Evolutionary conservation across 257 asterid genomes (phyloP).

Genomic region (Salvia miltiorrhiza): DNA sequence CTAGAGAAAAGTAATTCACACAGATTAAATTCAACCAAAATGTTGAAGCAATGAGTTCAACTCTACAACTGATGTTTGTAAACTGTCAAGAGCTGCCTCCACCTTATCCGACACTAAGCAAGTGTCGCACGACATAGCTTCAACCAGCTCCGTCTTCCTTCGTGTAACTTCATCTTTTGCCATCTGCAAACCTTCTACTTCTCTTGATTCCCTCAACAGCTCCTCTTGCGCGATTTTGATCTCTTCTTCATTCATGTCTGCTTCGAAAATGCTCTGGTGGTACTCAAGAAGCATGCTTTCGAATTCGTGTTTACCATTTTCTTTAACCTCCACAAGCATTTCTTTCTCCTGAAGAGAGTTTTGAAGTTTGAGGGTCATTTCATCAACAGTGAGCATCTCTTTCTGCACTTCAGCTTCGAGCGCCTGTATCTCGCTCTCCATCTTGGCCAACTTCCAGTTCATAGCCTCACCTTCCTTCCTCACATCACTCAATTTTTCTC

Average conservation of each 20-base stretch:
- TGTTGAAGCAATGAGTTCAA: constrained; percentile 32
- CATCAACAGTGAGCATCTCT: constrained; percentile 31
- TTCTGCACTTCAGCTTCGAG: constrained; percentile 46
- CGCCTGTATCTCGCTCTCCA: constrained; percentile 39
- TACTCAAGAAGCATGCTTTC: constrained; percentile 60
- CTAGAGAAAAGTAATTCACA: neutral
- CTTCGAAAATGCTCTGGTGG: constrained; percentile 54
- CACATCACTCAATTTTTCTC: constrained; percentile 42
- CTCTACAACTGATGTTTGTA: constrained; percentile 46
- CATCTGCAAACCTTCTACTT: constrained; percentile 37
- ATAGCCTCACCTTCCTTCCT: constrained; percentile 52
- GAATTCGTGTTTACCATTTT: constrained; percentile 45
- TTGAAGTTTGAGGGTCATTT: constrained; percentile 46
- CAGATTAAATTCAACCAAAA: neutral
- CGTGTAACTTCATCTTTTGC: constrained; percentile 36
- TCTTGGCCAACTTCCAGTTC: constrained; percentile 39
- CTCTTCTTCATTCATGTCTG: constrained; percentile 63
- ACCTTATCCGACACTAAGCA: constrained; percentile 54
- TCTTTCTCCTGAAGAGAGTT: constrained; percentile 49
- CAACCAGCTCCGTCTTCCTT: constrained; percentile 45
- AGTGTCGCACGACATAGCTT: constrained; percentile 38
- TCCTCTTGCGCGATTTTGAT: constrained; percentile 53
- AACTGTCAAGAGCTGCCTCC: constrained; percentile 55
- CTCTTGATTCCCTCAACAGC: constrained; percentile 26
- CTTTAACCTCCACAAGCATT: constrained; percentile 49